Percentiles rank a stretch among this genome's conserved stretches.
phyloP scores from a whole-genome alignment of 164 flowering plant genomes.

The Annona cherimola region DNA sequence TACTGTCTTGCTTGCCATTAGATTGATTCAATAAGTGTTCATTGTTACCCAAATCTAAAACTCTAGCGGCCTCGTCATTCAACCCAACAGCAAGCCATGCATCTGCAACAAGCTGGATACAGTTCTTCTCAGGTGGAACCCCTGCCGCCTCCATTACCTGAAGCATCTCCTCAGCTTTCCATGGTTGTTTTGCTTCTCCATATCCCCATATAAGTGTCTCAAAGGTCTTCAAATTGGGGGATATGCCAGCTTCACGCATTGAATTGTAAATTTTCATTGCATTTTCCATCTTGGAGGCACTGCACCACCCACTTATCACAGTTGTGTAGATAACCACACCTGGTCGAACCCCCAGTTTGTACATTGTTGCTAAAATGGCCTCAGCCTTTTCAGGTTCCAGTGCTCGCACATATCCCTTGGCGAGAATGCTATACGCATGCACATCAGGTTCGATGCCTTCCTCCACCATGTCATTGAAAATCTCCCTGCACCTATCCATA shows the following conservation, averaged over 20 bases:
- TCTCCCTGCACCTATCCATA: constrained; percentile 74
- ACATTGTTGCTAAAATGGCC: constrained; percentile 53
- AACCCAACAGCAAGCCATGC: constrained; percentile 72
- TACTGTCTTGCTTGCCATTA: constrained; percentile 10
- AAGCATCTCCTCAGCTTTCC: constrained; percentile 85
- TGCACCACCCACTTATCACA: constrained; percentile 94
- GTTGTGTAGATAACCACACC: constrained; percentile 89
- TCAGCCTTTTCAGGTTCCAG: constrained; percentile 78
- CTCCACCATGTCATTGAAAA: constrained; percentile 49
- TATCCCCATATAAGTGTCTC: constrained; percentile 95
- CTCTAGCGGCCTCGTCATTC: constrained; percentile 44
- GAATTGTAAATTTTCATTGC: constrained; percentile 50
- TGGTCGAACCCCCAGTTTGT: constrained; percentile 42
- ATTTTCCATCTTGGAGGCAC: constrained; percentile 65
- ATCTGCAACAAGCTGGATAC: constrained; percentile 58
- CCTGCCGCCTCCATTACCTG: constrained; percentile 49
- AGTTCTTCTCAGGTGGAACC: constrained; percentile 42
- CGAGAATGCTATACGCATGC: constrained; percentile 86
- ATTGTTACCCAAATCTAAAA: constrained; percentile 18
- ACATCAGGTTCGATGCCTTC: constrained; percentile 72
- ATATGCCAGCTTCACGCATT: constrained; percentile 55
- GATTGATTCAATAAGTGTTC: constrained; percentile 2
- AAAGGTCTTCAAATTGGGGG: constrained; percentile 79
- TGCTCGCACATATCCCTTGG: constrained; percentile 88
- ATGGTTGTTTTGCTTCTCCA: constrained; percentile 79